Base-by-base conservation (phyloP, 768 basidiomycete genomes). In the Boletus eberwhitei region DNA sequence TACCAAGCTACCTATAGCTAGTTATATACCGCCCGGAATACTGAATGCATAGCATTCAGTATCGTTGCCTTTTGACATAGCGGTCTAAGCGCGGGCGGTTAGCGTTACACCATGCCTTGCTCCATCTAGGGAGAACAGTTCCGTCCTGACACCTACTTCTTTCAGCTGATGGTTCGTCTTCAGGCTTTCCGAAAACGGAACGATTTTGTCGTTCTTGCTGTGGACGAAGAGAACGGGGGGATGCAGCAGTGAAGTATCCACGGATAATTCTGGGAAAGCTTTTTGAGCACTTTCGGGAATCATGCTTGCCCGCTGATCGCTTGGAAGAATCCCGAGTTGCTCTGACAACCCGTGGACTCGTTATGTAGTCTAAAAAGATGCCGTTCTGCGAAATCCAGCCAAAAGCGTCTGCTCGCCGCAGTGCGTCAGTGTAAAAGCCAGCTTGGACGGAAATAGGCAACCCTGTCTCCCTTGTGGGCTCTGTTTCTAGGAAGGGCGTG, bases 121-220 rank as follows among this genome's bases (percentile, higher is more conserved):
- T 13, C 50, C 50, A 14, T 51, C 40, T 34, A 51, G 3, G 8
- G 35, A 34, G 1, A 51, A 42, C 7, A 51, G 11, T 22, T 51
- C 50, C 2, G 40, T n/a, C 17, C 11, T 17, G 3, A 51, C 40
- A 14, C 50, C 32, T 1, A 8, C 50, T 35, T 42, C 29, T 14
- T 26, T 42, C 22, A 51, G 5, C 22, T 13, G 50, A 21, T 7
- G 22, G 4, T 51, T 2, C 22, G 32, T 42, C 17, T 24, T 13
- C 7, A 51, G 40, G 22, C 50, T 51, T 19, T 51, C 50, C 14
- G 50, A 42, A n/a, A 51, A n/a, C 31, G 50, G 50, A 42, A 51
- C 50, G n/a, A 51, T 24, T 8, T 16, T n/a, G 22, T 51, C 50
- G 17, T 51, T 16, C 32, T 26, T 51, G 50, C 50, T 51, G 32